These are phyloP conservation scores for Septoria linicola DNA, from an alignment of 2,329 filamentous ascomycete species.

Conservation along the genomic window DNA sequence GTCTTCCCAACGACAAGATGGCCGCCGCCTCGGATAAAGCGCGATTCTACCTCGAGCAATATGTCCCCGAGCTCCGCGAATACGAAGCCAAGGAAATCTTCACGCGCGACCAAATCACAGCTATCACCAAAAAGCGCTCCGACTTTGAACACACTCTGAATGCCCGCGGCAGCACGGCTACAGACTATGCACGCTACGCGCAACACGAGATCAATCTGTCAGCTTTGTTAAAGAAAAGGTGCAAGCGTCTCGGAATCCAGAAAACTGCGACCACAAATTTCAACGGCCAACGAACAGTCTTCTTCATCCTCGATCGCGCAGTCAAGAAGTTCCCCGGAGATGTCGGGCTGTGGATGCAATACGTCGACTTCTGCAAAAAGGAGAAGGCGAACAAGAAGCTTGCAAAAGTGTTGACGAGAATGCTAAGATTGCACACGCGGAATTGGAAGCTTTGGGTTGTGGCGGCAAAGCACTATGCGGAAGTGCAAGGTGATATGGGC, in stretches of 20 bases:
- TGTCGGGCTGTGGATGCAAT: slow-evolving; percentile 81
- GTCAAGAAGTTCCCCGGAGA: slow-evolving; percentile 82
- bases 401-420: slow-evolving; percentile 60
- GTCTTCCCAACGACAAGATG: too few species aligned
- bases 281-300: slow-evolving; percentile 76
- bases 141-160: slow-evolving; percentile 92
- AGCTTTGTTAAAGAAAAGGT: slow-evolving; percentile 74
- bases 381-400: slow-evolving; percentile 63
- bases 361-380: slow-evolving; percentile 75
- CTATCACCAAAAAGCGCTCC: slow-evolving; percentile 84
- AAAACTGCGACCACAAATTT: slow-evolving; percentile 63
- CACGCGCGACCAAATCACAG: slow-evolving; percentile 81
- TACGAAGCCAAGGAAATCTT: slow-evolving; percentile 93
- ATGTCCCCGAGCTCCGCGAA: slow-evolving; percentile 86
- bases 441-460: slow-evolving; percentile 82
- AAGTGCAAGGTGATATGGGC: slow-evolving; percentile 81
- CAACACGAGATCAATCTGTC: slow-evolving; percentile 69
- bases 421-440: slow-evolving; percentile 80
- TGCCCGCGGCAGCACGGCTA: slow-evolving; percentile 70
- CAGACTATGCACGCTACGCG: slow-evolving; percentile 82
- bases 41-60: slow-evolving; percentile 89
- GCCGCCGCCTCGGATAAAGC: slow-evolving; percentile 87
- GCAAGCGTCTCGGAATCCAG: slow-evolving; percentile 75
- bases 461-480: slow-evolving; percentile 74
- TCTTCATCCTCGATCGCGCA: slow-evolving; percentile 84